These are phyloP conservation scores for Metrosideros polymorpha DNA, from an alignment of 441 rosid species.

Conservation along the genomic window DNA sequence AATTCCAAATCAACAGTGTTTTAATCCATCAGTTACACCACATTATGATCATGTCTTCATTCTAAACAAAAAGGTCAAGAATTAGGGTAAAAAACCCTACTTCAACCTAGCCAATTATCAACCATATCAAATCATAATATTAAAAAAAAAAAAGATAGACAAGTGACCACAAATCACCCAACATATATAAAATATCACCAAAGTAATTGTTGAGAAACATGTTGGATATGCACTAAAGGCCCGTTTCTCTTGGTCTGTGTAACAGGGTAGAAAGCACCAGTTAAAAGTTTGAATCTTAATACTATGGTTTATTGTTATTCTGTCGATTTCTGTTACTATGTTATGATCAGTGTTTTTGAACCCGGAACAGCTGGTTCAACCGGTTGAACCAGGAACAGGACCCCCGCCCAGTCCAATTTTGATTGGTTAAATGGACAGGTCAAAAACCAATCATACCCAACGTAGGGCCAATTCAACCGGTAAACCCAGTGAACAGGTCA, in stretches of 20 bases:
- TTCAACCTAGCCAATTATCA: no score
- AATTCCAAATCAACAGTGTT: neutral
- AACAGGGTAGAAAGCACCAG: neutral
- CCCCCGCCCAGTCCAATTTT: neutral
- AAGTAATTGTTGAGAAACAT: neutral
- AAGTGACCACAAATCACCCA: neutral
- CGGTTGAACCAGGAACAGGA: neutral
- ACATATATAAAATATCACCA: neutral
- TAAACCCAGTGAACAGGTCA: neutral
- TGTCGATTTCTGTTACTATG: neutral
- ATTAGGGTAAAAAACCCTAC: neutral
- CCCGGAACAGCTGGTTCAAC: neutral
- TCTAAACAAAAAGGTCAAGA: neutral
- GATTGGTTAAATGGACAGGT: neutral
- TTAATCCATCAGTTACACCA: neutral
- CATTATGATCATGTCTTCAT: neutral
- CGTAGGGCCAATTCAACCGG: neutral
- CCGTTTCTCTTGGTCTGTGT: neutral
- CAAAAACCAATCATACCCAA: neutral
- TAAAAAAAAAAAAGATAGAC: neutral
- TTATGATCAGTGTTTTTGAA: neutral
- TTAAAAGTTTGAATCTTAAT: neutral
- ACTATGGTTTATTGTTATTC: neutral
- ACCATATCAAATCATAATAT: no score
- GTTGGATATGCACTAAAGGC: neutral